A percentile compares a stretch with the other conserved stretches of the same genome.
phyloP scores from a whole-genome alignment of 1,139 yeast species.

The Groenewaldozyma auringiensis region DNA sequence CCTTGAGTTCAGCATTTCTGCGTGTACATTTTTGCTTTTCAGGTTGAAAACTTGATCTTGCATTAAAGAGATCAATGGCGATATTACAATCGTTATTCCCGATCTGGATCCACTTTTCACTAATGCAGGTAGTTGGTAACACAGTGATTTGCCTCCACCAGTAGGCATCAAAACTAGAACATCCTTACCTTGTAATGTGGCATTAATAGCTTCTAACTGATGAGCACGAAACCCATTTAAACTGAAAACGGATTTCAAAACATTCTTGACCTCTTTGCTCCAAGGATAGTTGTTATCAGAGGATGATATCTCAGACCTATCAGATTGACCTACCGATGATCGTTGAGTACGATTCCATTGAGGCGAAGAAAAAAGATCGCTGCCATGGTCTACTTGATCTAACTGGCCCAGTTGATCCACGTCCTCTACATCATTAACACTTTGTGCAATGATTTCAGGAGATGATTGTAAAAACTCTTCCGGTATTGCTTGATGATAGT shows the following conservation, averaged over 20 bases:
- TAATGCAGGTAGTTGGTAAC: constrained; percentile 92
- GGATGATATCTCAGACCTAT: neutral
- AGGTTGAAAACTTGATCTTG: constrained; percentile 93
- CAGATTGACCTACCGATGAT: neutral
- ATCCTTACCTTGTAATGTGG: constrained; percentile 74
- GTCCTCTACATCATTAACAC: neutral
- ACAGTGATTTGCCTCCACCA: constrained; percentile 96
- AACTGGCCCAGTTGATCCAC: too few species aligned
- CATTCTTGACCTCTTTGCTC: constrained; percentile 57
- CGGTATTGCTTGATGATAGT: neutral
- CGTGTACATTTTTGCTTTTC: constrained; percentile 55
- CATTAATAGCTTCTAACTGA: constrained; percentile 79
- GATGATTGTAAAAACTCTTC: neutral
- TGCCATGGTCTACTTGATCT: too few species aligned
- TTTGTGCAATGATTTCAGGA: neutral
- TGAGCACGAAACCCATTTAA: constrained; percentile 66
- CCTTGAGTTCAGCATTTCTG: constrained; percentile 86
- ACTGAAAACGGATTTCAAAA: constrained; percentile 53
- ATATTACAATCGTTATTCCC: constrained; percentile 87
- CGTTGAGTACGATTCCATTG: neutral
- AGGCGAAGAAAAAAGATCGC: neutral
- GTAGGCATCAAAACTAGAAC: constrained; percentile 98
- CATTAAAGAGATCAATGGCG: constrained; percentile 94
- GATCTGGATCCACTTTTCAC: constrained; percentile 62
- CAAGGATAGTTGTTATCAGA: constrained; percentile 38